These are phyloP conservation scores for Podospora didyma DNA, from an alignment of 495 filamentous ascomycete species.

Conservation along the genomic window DNA sequence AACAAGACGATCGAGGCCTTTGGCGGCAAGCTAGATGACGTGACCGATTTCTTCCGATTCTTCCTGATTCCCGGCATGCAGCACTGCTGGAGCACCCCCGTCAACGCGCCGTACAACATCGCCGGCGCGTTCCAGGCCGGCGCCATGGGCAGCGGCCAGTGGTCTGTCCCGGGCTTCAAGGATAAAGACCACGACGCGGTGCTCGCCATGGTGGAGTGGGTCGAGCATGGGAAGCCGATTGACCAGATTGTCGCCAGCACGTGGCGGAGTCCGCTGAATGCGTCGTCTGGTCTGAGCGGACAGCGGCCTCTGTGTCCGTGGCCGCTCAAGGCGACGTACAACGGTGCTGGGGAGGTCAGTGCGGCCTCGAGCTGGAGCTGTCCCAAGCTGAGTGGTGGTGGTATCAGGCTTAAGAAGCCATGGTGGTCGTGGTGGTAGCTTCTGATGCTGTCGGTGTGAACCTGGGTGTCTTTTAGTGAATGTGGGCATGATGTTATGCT, in stretches of 20 bases:
- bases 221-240: constrained; percentile 40
- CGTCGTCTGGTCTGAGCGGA: constrained; percentile 29
- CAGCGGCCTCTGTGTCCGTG: constrained; percentile 45
- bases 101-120: constrained; percentile 46
- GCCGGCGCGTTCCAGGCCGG: constrained; percentile 35
- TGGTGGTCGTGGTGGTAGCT: background rate
- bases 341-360: constrained; percentile 14
- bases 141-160: constrained; percentile 13
- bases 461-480: no score
- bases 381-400: background rate
- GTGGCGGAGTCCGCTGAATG: constrained; percentile 32
- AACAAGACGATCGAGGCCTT: constrained; percentile 23
- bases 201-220: constrained; percentile 50
- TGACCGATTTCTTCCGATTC: constrained; percentile 32
- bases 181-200: constrained; percentile 44
- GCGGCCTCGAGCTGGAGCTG: constrained; percentile 14
- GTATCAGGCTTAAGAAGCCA: background rate
- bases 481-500: no score
- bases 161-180: constrained; percentile 36
- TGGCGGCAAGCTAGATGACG: constrained; percentile 11
- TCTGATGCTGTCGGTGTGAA: no score
- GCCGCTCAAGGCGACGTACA: constrained; percentile 31
- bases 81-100: constrained; percentile 34
- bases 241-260: constrained; percentile 43
- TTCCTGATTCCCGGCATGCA: constrained; percentile 42